Conservation (phyloP, 140 eudicot species). For the Cichorium intybus region DNA sequence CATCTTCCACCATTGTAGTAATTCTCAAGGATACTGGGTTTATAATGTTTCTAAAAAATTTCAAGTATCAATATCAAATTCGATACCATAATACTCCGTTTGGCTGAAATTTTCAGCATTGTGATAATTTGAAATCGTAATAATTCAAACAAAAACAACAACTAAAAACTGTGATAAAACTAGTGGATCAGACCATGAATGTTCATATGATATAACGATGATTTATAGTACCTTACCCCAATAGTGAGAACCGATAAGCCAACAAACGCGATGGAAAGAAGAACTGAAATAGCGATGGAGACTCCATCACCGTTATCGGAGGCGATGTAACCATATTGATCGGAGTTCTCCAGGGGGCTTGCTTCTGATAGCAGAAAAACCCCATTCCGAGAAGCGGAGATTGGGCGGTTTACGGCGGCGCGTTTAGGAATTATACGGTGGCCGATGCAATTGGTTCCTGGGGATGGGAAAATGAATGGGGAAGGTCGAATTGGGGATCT, state of each 20-base stretch:
- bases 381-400: slow-evolving; percentile 31
- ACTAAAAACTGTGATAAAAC: not conserved
- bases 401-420: slow-evolving; percentile 29
- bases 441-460: slow-evolving; percentile 21
- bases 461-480: not conserved
- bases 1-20: no score
- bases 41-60: not conserved
- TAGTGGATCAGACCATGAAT: not conserved
- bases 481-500: slow-evolving; percentile 25
- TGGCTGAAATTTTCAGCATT: slow-evolving; percentile 1
- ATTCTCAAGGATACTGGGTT: not conserved
- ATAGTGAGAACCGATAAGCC: slow-evolving; percentile 84
- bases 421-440: slow-evolving; percentile 10
- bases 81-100: not conserved
- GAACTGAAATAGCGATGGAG: slow-evolving; percentile 47
- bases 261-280: slow-evolving; percentile 67
- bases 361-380: slow-evolving; percentile 47
- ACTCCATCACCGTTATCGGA: slow-evolving; percentile 41
- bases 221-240: slow-evolving; percentile 59
- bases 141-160: not conserved
- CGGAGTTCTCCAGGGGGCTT: slow-evolving; percentile 39
- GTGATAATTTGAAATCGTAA: not conserved
- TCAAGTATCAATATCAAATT: not conserved
- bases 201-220: not conserved
- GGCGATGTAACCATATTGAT: slow-evolving; percentile 32